Evolutionary conservation across 306 rosid species (phyloP).

Genomic region (Inga laurina): DNA sequence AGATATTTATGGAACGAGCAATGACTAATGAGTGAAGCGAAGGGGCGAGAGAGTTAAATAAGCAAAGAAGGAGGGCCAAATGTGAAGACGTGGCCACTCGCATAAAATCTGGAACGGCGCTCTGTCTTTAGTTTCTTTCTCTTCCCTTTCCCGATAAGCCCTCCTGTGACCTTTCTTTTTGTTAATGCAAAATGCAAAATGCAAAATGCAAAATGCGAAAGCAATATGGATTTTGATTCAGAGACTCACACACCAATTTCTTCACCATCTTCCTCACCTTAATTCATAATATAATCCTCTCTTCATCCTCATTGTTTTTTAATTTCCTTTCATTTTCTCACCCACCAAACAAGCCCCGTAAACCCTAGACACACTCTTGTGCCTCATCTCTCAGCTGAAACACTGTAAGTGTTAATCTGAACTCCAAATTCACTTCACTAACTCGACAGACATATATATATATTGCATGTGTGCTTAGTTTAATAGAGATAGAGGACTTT

Average conservation of each 20-base stretch:
- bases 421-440: conserved; percentile 27
- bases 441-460: neutral
- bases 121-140: conserved; percentile 35
- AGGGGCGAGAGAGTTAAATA: conserved; percentile 29
- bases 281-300: conserved; percentile 24
- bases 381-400: neutral
- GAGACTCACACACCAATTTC: neutral
- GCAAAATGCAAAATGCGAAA: neutral
- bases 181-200: conserved; percentile 9
- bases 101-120: conserved; percentile 35
- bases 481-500: neutral
- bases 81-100: conserved; percentile 5
- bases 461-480: conserved; percentile 6
- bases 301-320: conserved; percentile 1
- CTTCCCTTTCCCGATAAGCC: conserved; percentile 43
- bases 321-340: conserved; percentile 31
- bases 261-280: conserved; percentile 4
- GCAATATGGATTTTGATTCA: conserved; percentile 3
- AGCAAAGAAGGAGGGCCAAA: conserved; percentile 32
- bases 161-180: conserved; percentile 32
- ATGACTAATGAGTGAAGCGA: neutral
- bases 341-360: neutral
- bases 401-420: conserved; percentile 33
- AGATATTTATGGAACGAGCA: neutral
- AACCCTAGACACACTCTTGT: conserved; percentile 25